phyloP scores from a whole-genome alignment of 768 basidiomycete species.

The Suillus weaverae region DNA sequence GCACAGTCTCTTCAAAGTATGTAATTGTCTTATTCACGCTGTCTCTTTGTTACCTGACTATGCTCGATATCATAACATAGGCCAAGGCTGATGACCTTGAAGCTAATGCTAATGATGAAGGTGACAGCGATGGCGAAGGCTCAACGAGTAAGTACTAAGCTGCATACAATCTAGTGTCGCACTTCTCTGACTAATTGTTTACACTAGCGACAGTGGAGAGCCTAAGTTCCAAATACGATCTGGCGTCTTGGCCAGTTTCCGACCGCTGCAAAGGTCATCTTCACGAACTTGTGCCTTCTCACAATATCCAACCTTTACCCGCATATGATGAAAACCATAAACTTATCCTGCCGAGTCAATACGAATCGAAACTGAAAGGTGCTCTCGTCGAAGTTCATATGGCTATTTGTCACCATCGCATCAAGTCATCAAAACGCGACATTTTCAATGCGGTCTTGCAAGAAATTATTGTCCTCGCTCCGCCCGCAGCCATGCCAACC shows the following conservation, averaged over 20 bases:
- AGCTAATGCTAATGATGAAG: background rate
- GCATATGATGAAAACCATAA: too few relatives aligned
- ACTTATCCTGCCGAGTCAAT: too few relatives aligned
- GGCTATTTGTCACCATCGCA: too few relatives aligned
- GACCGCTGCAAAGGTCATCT: background rate
- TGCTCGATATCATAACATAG: background rate
- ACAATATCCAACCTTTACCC: too few relatives aligned
- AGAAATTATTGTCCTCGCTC: background rate
- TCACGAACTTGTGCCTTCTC: too few relatives aligned
- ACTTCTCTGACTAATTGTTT: background rate
- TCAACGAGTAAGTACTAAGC: too few relatives aligned
- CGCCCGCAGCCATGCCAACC: background rate
- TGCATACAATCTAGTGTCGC: background rate
- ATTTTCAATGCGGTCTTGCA: constrained; percentile 1
- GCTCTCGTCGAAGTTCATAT: too few relatives aligned
- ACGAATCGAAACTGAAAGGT: too few relatives aligned
- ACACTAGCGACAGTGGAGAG: background rate
- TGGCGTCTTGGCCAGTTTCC: constrained; percentile 7
- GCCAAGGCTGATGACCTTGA: background rate
- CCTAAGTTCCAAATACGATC: background rate
- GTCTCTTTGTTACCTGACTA: background rate
- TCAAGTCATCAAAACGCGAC: background rate
- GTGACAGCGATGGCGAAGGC: too few relatives aligned
- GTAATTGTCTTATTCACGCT: background rate
- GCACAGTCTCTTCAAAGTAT: constrained; percentile 6